Evolutionary conservation across 2,329 filamentous ascomycete species (phyloP), one percentile per base, ranked within the genome.

Genomic region (Aspergillus novoparasiticus): DNA sequence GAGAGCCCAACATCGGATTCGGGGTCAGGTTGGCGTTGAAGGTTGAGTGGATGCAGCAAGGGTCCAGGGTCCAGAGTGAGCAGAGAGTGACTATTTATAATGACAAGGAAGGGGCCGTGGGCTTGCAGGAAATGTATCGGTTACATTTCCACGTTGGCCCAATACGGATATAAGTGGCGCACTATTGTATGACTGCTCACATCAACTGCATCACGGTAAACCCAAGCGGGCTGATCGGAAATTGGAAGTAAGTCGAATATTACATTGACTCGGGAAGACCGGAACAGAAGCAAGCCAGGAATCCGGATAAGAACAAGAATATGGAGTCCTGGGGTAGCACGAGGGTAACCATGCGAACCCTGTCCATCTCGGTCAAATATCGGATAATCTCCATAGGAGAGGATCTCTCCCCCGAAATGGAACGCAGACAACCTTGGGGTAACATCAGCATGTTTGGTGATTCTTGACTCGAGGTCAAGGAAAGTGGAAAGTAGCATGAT

Each of bases 1-100:
- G 59, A 8, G 66, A 60, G 41, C 69, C 57, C 67, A 70, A 61
- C 74, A 75, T 76, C 36, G 50, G 32, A 12, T 6, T 41, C 57
- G 19, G 43, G 28, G 46, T 32, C 28, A 14, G 21, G 34, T 34
- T 28, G 23, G 16, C 21, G 28, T 30, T 16, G 55, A 26, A n/a
- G 28, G 50, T 26, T n/a, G 51, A 53, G 41, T 41, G 19, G 28
- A 34, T 23, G 45, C 30, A 21, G 30, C 11, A n/a, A 26, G n/a
- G 26, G 34, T 39, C 21, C 21, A 21, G 23, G 30, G 4, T 14
- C 26, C 32, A 46, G 14, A 32, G 19, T 3, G n/a, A 34, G 53
- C 6, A 36, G 48, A 55, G 16, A 19, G 28, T 6, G 34, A n/a
- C 21, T 59, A 59, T 62, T 62, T 62, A 62, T 62, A 21, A 53